Base-by-base conservation (phyloP, 2,329 filamentous ascomycete species). In the Coniochaeta prunicola region DNA sequence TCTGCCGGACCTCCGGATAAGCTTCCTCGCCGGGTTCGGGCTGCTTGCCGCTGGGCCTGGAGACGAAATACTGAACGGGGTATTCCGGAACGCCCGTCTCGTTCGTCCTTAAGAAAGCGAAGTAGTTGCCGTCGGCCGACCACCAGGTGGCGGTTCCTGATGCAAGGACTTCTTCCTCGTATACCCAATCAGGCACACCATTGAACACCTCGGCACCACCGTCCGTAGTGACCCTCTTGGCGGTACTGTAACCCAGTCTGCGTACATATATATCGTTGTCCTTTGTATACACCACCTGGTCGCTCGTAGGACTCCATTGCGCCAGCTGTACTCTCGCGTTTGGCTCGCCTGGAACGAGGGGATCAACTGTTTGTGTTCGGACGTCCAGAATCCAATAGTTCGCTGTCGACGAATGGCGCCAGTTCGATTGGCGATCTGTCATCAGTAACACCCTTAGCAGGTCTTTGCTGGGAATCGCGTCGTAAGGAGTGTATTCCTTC, bases 171-270 rank as follows among this genome's bases (percentile, higher is more conserved):
- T 96, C 91, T 64, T 83, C 80, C 70, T 96, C 91, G 69, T 96
- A 96, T 0, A 97, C 94, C 94, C 94, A 99, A 71, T 99, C 96
- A 0, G 94, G 94, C 21, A 97, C 85, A 19, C 94, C 94, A 67
- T 99, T 97, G 73, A 99, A 99, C 60, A 94, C 85, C 65, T 97
- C 86, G 0, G 86, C 79, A 0, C 93, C 91, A 13, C 96, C 94
- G 69, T 99, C 93, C 58, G 79, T 85, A 1, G 94, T 97, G 65
- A 99, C 88, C 62, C 88, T 85, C 5, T 82, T 79, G 4, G 91
- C 81, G 17, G 80, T 74, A 21, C 83, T 76, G 4, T 81, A 82
- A 34, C 69, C 74, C 7, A 84, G 64, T 3, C 85, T 85, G 57
- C 94, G 87, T 50, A 97, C 76, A 69, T 86, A 97, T 67, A 99